Evolutionary conservation across 352 stramenopile species (phyloP), one percentile per base, ranked within the genome.

Genomic region (Globisporangium sylvaticum): DNA sequence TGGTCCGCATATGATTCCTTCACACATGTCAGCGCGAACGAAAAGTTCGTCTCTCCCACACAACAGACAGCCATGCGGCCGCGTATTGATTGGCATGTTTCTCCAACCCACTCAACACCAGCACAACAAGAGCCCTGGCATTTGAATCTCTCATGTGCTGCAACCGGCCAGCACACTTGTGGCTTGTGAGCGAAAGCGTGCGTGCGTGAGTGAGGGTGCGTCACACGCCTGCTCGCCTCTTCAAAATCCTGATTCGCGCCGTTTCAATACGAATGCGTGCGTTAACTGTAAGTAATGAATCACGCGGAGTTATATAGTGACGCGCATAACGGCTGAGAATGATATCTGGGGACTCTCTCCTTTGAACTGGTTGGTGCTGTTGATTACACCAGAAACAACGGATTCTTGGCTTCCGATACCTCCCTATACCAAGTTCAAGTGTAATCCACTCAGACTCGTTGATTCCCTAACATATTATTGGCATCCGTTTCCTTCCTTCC

Each of bases 361-460:
- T 25, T 24, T 57, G 22, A 20, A 27, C 31, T 27, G 6, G 12
- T 29, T 44, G 31, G 0, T 37, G 12, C 14, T 18, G 12, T 44
- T 20, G 27, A 31, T 22, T 58, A n/a, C 52, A 34, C 25, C 54
- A 27, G 29, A 44, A 59, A 31, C n/a, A 24, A 37, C 39, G 39
- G 55, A 20, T 44, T n/a, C 24, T 31, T 55, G 22, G 48, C 22
- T 39, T 37, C 22, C 53, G 27, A 2, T 58, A 15, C 3, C 55
- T n/a, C 55, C 20, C 55, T 48, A 61, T 61, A 31, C 55, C 55
- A 61, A 61, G 55, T 31, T 29, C 55, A 46, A 61, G 55, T 48
- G 29, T 48, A 29, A 61, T 29, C 22, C 20, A 18, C 6, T n/a
- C 14, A 42, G 52, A 34, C 14, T 3, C 53, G 25, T 18, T 39